Base-by-base conservation (phyloP, 768 basidiomycete genomes). In the Leucosporidium creatinivorum region DNA sequence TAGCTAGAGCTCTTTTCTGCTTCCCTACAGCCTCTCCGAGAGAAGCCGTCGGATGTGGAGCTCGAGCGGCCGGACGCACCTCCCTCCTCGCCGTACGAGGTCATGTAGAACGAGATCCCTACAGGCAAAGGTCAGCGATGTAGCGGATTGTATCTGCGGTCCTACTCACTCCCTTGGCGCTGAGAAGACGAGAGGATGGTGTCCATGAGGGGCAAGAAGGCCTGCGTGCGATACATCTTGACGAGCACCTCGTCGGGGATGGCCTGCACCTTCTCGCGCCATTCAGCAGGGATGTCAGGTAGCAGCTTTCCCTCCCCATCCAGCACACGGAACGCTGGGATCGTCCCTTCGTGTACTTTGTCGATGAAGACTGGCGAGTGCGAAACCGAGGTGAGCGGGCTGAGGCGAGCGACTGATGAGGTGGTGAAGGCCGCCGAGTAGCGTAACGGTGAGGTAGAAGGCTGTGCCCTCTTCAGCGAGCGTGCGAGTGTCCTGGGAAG, bases 151-250 rank as follows among this genome's bases (percentile, higher is more conserved):
- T 10, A 51, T 8, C 21, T 13, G 9, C 76, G 61, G 78, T 77
- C 25, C 67, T 71, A 58, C 72, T 66, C 60, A 44, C 92, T 79
- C 31, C 93, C 93, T 77, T 97, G 93, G 12, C 93, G 85, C 76
- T 97, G 93, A 13, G 93, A 86, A 73, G 93, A 93, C 79, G 92
- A 89, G 21, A 97, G 82, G 47, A 94, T 81, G 72, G 86, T 92
- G 79, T 96, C 93, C 76, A 63, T 31, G 25, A 58, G 56, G 3
- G 63, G 59, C 63, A 91, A 79, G 36, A 89, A 81, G 63, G 84
- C 83, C 88, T 91, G 91, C 65, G 86, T 80, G 77, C 88, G 86
- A 74, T 89, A 93, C 68, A 86, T 86, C 58, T 67, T 58, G 12
- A 77, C 47, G 21, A 76, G 72, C 61, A 76, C 74, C 28, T 75